Evolutionary conservation across 148 eudicot genomes (phyloP).

Genomic region (Euryodendron excelsum): DNA sequence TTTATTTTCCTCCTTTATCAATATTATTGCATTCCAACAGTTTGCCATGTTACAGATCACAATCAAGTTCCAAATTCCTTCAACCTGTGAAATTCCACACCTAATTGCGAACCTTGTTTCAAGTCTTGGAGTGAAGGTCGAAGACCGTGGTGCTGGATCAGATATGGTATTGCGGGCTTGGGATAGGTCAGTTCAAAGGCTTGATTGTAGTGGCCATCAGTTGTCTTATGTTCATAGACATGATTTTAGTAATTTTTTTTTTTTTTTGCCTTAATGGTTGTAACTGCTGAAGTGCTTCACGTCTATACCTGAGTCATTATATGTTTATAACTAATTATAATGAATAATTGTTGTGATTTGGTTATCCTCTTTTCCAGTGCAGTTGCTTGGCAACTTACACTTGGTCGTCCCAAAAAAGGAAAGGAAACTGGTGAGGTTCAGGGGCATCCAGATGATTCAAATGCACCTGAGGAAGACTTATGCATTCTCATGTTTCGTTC

Average conservation of each 20-base stretch:
- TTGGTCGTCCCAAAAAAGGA: constrained; percentile 47
- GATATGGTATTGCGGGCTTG: constrained; percentile 84
- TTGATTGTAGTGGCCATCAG: background rate
- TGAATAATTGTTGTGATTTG: background rate
- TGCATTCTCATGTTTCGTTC: constrained; percentile 86
- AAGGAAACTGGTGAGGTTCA: constrained; percentile 33
- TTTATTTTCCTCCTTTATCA: no score
- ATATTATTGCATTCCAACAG: background rate
- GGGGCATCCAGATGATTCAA: constrained; percentile 27
- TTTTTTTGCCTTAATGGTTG: background rate
- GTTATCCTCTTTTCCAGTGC: constrained; percentile 55
- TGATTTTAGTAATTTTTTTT: background rate
- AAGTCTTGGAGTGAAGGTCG: constrained; percentile 63
- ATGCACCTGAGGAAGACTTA: constrained; percentile 53
- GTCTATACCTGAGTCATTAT: background rate
- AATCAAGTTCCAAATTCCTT: constrained; percentile 81
- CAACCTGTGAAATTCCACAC: constrained; percentile 70
- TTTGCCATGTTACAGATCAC: constrained; percentile 53
- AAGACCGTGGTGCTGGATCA: constrained; percentile 53
- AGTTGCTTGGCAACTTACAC: constrained; percentile 91
- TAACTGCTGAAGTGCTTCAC: background rate
- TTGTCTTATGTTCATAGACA: background rate
- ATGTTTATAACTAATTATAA: background rate
- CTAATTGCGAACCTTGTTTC: constrained; percentile 78
- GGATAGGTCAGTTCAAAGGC: constrained; percentile 59